Evolutionary conservation across 441 rosid species (phyloP).

Genomic region (Gossypium gossypioides): DNA sequence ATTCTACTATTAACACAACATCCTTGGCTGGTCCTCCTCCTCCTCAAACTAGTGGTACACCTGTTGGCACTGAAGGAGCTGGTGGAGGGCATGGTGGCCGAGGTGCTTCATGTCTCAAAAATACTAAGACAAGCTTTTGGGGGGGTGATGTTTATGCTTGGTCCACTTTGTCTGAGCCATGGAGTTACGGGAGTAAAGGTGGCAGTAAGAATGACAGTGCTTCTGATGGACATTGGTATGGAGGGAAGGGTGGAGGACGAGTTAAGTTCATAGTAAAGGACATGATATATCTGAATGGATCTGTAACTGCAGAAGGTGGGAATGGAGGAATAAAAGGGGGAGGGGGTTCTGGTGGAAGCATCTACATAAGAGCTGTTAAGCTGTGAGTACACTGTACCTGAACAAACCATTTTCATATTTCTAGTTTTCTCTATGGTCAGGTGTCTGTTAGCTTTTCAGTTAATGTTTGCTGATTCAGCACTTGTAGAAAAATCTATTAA

Average conservation of each 20-base stretch:
- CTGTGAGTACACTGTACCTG: slow-evolving; percentile 48
- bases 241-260: slow-evolving; percentile 94
- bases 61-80: slow-evolving; percentile 66
- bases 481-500: neutral
- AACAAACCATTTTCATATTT: slow-evolving; percentile 3
- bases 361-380: slow-evolving; percentile 52
- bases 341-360: slow-evolving; percentile 99
- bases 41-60: slow-evolving; percentile 96
- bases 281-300: slow-evolving; percentile 68
- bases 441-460: neutral
- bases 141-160: slow-evolving; percentile 98
- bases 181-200: slow-evolving; percentile 96
- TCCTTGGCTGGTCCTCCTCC: slow-evolving; percentile 82
- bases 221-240: slow-evolving; percentile 32
- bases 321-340: slow-evolving; percentile 68
- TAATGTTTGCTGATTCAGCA: neutral
- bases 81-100: slow-evolving; percentile 99
- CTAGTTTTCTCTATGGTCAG: neutral
- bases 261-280: slow-evolving; percentile 53
- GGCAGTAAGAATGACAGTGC: slow-evolving; percentile 64
- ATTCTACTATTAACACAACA: slow-evolving; percentile 66
- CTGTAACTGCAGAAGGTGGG: slow-evolving; percentile 73
- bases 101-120: slow-evolving; percentile 82
- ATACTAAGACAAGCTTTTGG: slow-evolving; percentile 56
- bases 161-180: slow-evolving; percentile 77